Base-by-base conservation (phyloP, 306 rosid genomes). In the Malus orientalis region DNA sequence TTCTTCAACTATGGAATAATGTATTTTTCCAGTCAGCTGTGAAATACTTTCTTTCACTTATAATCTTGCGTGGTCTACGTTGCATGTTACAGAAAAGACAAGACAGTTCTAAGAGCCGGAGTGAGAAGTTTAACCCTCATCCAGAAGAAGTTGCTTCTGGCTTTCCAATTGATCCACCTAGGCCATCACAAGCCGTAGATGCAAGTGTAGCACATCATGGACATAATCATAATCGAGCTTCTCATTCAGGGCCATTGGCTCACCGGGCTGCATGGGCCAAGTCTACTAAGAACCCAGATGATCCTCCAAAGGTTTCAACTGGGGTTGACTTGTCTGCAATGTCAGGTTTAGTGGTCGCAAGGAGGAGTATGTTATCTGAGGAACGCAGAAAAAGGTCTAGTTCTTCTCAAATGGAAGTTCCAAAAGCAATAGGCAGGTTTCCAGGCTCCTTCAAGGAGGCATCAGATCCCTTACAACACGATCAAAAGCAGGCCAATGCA, bases 101-200 rank as follows among this genome's bases (percentile, higher is more conserved):
- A 84, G 85, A 89, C 58, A 83, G 79, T 81, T 81, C 98, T 18
- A 93, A 89, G 85, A 96, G 99, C 84, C 87, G 98, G 71, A 96
- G 99, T 67, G 99, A 96, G 90, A 96, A 91, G 89, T 96, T 96
- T 81, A 92, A 91, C 74, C 93, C 93, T 86, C 99, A 96, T 80
- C 90, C 91, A 4, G 99, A 92, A 86, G 99, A 96, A 75, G 96
- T 78, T 86, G 98, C 93, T 27, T 96, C 99, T 51, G 99, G 99
- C 47, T 96, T 96, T 87, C 98, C 99, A 67, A 96, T 96, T 67
- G 99, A 96, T 66, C 99, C 99, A n/a, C 99, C 99, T 55, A 87
- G 99, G 84, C 93, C 93, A 73, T 96, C 97, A 60, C 98, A 96
- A 73, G 89, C 84, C 53, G 88, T 75, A 55, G 97, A 89, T 83